Evolutionary conservation across 495 filamentous ascomycete genomes (phyloP), one percentile per base, ranked within the genome.

Genomic region (Hyaloscypha hepaticicola): DNA sequence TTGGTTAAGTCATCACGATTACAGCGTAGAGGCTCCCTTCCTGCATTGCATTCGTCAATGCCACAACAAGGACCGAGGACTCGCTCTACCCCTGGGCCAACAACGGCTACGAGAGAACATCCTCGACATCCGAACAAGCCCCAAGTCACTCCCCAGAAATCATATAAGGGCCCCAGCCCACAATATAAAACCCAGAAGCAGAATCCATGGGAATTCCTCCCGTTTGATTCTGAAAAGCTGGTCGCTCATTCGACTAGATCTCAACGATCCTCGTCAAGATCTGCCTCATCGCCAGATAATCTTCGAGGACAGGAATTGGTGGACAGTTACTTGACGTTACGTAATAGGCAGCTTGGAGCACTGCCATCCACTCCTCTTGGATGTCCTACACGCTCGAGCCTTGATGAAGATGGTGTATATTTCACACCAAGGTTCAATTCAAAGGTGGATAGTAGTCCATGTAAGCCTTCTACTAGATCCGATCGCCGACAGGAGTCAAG

Each of bases 121-220:
- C 55, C 25, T 29, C 5, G 22, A 38, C 34, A 55, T 21, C 49
- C 67, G 58, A 55, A 51, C 24, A 26, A 29, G 31, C 61, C 29
- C 51, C 28, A 51, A 52, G 19, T 56, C 27, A 12, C 55, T 50
- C 21, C 55, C 16, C 58, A 67, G 34, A 61, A 60, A n/a, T 34
- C 41, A 33, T 31, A 29, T 16, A 60, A 50, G 19, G 45, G 55
- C 60, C 38, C 25, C 25, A 12, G 8, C 59, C 34, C 12, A 68
- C 64, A 33, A 61, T 3, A 5, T 61, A 28, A n/a, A 65, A 45
- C 62, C 55, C 22, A 66, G 71, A 52, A n/a, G 69, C 60, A 19
- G 57, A 24, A 6, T 19, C 38, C 38, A 16, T 45, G 38, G 38
- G 11, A 45, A 4, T 45, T 16, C 16, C 6, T 45, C 19, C 38